Base-by-base conservation (phyloP, 2,329 filamentous ascomycete genomes). In the Colletotrichum godetiae region DNA sequence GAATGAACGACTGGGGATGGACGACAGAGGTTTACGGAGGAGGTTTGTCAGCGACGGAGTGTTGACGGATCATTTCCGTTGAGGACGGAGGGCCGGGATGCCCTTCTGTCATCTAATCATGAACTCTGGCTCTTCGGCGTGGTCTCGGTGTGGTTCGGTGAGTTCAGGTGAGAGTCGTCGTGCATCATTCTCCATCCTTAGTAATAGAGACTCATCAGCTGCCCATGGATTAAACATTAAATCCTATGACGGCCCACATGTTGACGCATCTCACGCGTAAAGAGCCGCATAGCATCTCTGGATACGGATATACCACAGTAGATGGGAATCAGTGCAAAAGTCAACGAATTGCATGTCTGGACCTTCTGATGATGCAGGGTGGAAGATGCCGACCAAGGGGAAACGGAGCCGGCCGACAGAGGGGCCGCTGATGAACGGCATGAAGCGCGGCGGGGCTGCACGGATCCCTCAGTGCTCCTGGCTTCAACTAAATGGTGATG, bases 381-480 rank as follows among this genome's bases (percentile, higher is more conserved):
- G 71, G 71, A 66, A 73, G 55, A 55, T 69, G 58, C 71, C 71
- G 71, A 70, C 46, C 53, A 37, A 4, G 52, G 24, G 67, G 60
- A 46, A 53, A 57, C 71, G 71, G 71, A 73, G 71, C 71, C 71
- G 67, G 71, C 71, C 71, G 71, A 73, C 49, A 61, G 67, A 70
- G 67, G 55, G 55, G 55, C 66, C 33, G 59, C 49, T 61, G 29
- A 3, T n/a, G 56, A 31, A 31, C 65, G 66, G 46, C 42, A 22
- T 37, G 37, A 15, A 55, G 69, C 69, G 69, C 53, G 57, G 65
- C 46, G 53, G 65, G 53, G 33, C 27, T 24, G 69, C 58, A 68
- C 65, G 68, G 69, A 11, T 8, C 69, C 22, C 37, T 15, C 0
- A 7, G 33, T 46, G 65, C 19, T 5, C 65, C 52, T 52, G 65